phyloP scores from a whole-genome alignment of 2,329 filamentous ascomycete genomes.

The Sclerotinia borealis region DNA sequence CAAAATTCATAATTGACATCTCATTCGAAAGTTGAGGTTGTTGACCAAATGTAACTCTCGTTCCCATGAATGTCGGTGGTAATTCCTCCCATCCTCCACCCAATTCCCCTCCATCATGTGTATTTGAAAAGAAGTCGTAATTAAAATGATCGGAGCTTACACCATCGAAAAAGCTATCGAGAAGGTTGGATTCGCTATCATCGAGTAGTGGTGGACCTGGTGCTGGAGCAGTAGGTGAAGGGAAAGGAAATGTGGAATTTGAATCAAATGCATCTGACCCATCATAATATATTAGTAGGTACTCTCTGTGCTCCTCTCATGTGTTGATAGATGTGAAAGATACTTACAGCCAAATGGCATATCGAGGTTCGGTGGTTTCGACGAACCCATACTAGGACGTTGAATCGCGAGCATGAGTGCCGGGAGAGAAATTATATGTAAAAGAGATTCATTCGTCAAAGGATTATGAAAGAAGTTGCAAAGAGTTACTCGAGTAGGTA shows the following conservation, averaged over 20 bases:
- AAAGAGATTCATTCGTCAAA: neutral
- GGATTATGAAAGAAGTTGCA: no score
- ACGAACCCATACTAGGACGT: constrained; percentile 53
- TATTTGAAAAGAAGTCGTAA: constrained; percentile 38
- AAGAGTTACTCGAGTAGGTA: no score
- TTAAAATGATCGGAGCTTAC: constrained; percentile 47
- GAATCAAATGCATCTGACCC: constrained; percentile 41
- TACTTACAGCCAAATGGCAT: constrained; percentile 64
- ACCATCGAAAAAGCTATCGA: constrained; percentile 53
- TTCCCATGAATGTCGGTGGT: constrained; percentile 60
- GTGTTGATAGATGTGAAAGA: neutral
- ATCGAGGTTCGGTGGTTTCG: constrained; percentile 48
- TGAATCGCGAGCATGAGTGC: constrained; percentile 49
- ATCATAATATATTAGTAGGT: constrained; percentile 2
- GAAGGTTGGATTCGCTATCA: constrained; percentile 52
- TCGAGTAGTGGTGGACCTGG: constrained; percentile 60
- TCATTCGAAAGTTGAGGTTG: constrained; percentile 23
- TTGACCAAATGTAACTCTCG: constrained; percentile 56
- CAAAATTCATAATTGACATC: constrained; percentile 20
- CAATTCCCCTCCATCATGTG: constrained; percentile 44
- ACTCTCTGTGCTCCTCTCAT: neutral
- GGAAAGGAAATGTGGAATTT: constrained; percentile 39
- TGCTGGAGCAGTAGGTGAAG: constrained; percentile 55
- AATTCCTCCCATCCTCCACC: constrained; percentile 50
- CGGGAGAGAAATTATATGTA: neutral